phyloP scores from a whole-genome alignment of 2,329 filamentous ascomycete genomes.

The Colletotrichum sp. region DNA sequence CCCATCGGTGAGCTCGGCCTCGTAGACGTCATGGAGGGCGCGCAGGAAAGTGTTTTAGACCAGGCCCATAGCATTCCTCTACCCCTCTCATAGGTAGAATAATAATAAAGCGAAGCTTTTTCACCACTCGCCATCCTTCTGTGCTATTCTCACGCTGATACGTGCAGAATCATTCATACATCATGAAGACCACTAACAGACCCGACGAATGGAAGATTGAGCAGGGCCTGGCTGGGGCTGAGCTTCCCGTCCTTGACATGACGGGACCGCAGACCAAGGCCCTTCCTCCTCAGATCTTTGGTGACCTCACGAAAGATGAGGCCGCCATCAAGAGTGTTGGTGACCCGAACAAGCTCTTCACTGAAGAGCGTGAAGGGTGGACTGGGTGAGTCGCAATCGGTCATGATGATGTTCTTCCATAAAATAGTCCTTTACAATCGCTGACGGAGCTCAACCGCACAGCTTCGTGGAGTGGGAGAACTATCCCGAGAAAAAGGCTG shows the following conservation, averaged over 20 bases:
- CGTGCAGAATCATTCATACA: background rate
- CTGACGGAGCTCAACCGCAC: background rate
- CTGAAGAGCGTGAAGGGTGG: conserved; percentile 35
- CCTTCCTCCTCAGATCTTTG: conserved; percentile 31
- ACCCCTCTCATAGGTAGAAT: background rate
- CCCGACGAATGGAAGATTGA: conserved; percentile 58
- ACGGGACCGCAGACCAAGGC: conserved; percentile 38
- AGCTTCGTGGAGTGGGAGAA: conserved; percentile 74
- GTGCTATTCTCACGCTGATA: too few relatives aligned
- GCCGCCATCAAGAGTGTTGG: conserved; percentile 44
- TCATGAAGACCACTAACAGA: background rate
- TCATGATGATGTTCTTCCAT: background rate
- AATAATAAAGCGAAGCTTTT: background rate
- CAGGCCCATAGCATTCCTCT: background rate
- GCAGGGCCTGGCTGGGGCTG: conserved; percentile 51
- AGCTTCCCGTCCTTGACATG: conserved; percentile 52
- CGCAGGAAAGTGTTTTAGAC: background rate
- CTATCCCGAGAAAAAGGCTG: conserved; percentile 70
- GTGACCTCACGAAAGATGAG: conserved; percentile 41
- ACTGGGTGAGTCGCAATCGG: conserved; percentile 31
- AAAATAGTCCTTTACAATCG: accelerated
- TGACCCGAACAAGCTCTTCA: conserved; percentile 33
- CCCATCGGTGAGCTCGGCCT: background rate
- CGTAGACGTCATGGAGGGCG: background rate
- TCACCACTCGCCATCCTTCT: too few relatives aligned